These are phyloP conservation scores for Colletotrichum chlorophyti DNA, from an alignment of 2,329 filamentous ascomycete genomes.

Conservation along the genomic window DNA sequence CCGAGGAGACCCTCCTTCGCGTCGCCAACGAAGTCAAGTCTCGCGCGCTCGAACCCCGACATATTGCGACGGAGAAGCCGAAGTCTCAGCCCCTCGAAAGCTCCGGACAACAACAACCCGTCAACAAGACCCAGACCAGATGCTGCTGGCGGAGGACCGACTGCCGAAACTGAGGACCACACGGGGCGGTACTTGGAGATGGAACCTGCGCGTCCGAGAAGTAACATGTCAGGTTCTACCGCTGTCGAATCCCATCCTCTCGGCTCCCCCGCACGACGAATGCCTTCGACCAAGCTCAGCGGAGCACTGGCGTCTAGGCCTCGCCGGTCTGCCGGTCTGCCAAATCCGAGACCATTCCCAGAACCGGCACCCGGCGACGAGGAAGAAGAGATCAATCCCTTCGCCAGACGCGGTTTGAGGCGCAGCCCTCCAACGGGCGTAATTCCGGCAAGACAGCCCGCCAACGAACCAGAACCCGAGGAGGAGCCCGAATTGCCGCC, in stretches of 20 bases:
- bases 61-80: conserved; percentile 46
- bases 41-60: conserved; percentile 66
- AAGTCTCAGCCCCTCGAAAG: conserved; percentile 22
- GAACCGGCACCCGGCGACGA: conserved; percentile 49
- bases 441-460: not conserved
- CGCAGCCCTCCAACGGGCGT: conserved; percentile 42
- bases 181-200: conserved; percentile 6
- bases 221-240: conserved; percentile 3
- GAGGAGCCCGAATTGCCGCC: conserved; percentile 70
- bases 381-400: conserved; percentile 51
- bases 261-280: conserved; percentile 32
- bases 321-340: conserved; percentile 48
- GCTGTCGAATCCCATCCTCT: not conserved
- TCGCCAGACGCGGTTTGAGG: conserved; percentile 43
- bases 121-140: not conserved
- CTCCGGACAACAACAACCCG: conserved; percentile 30
- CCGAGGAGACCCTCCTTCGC: conserved; percentile 63
- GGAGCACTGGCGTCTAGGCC: conserved; percentile 45
- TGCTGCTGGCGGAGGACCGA: not conserved
- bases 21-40: conserved; percentile 71
- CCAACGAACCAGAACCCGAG: conserved; percentile 3
- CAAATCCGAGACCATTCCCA: conserved; percentile 54
- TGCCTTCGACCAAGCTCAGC: conserved; percentile 35
- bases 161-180: not conserved
- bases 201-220: conserved; percentile 11